Conservation (phyloP, 495 filamentous ascomycete genomes). For the Lentithecium fluviatile region DNA sequence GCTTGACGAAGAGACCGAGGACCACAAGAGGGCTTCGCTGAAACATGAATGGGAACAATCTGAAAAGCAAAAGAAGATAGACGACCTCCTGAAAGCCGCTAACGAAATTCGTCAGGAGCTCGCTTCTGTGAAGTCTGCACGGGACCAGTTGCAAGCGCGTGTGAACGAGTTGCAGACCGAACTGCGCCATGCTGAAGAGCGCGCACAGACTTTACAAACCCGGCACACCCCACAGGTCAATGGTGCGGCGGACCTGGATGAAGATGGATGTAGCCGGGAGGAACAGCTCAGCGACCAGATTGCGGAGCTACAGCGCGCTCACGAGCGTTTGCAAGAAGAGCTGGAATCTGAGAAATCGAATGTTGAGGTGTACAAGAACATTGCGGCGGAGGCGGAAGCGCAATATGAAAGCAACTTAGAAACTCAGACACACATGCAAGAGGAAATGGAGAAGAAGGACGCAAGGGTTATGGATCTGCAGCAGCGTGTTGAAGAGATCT, state of each 20-base stretch:
- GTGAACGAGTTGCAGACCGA: constrained; percentile 88
- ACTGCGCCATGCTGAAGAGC: constrained; percentile 83
- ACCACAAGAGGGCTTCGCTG: constrained; percentile 70
- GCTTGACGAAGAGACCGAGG: constrained; percentile 78
- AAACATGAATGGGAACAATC: constrained; percentile 85
- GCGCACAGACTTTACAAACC: constrained; percentile 72
- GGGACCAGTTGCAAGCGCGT: constrained; percentile 81
- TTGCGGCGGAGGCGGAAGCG: constrained; percentile 85
- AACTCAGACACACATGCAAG: constrained; percentile 77
- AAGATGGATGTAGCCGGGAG: constrained; percentile 64
- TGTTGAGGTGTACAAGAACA: constrained; percentile 83
- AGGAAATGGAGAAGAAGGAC: constrained; percentile 79
- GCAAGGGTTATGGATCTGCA: constrained; percentile 73
- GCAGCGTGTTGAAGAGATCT: constrained; percentile 76
- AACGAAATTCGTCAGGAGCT: constrained; percentile 78
- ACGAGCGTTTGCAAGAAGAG: constrained; percentile 72
- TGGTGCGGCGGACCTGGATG: constrained; percentile 46
- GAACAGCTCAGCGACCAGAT: constrained; percentile 82
- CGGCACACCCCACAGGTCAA: constrained; percentile 59
- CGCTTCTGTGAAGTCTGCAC: constrained; percentile 74
- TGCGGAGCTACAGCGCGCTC: constrained; percentile 75
- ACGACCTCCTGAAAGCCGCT: constrained; percentile 80
- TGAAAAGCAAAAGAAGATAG: constrained; percentile 81
- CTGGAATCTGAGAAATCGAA: constrained; percentile 75
- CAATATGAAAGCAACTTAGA: constrained; percentile 75